Conservation (phyloP, 768 basidiomycete species). For the Russula sp. region DNA sequence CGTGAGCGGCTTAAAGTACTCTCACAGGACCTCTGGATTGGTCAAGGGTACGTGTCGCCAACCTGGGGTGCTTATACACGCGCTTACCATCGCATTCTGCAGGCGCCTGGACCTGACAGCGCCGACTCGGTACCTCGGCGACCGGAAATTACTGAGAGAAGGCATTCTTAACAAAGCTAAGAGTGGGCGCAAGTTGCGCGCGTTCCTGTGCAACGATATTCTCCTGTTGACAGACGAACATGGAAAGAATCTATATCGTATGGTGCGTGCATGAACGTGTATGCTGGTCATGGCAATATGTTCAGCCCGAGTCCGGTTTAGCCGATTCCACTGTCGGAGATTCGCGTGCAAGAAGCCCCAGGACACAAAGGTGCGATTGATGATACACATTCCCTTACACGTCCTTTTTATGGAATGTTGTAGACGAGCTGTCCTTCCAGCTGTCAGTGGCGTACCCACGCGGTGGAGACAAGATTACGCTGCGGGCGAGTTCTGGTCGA, state of each 20-base stretch:
- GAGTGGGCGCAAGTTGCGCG: slow-evolving; percentile 71
- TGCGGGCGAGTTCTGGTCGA: slow-evolving; percentile 51
- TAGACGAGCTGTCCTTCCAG: slow-evolving; percentile 67
- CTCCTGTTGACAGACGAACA: slow-evolving; percentile 75
- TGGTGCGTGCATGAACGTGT: slow-evolving; percentile 46
- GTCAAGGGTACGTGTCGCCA: slow-evolving; percentile 56
- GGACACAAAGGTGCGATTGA: slow-evolving; percentile 43
- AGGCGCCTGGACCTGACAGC: slow-evolving; percentile 87
- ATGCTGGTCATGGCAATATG: not conserved
- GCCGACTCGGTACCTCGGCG: slow-evolving; percentile 78
- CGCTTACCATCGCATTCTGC: not conserved
- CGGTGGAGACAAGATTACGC: slow-evolving; percentile 62
- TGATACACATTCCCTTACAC: not conserved
- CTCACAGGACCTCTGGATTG: slow-evolving; percentile 81
- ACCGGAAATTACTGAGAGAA: slow-evolving; percentile 73
- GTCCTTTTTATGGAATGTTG: not conserved
- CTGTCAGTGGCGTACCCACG: slow-evolving; percentile 62
- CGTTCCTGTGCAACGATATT: slow-evolving; percentile 85
- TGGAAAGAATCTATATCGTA: slow-evolving; percentile 68
- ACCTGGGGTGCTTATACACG: not conserved
- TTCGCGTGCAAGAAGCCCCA: slow-evolving; percentile 49
- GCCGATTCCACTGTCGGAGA: slow-evolving; percentile 72
- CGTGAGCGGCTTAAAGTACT: slow-evolving; percentile 66
- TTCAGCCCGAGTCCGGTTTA: slow-evolving; percentile 27
- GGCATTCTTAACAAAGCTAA: slow-evolving; percentile 75